Evolutionary conservation across 768 basidiomycete species (phyloP), one percentile per base, ranked within the genome.

Genomic region (Roridomyces roridus): DNA sequence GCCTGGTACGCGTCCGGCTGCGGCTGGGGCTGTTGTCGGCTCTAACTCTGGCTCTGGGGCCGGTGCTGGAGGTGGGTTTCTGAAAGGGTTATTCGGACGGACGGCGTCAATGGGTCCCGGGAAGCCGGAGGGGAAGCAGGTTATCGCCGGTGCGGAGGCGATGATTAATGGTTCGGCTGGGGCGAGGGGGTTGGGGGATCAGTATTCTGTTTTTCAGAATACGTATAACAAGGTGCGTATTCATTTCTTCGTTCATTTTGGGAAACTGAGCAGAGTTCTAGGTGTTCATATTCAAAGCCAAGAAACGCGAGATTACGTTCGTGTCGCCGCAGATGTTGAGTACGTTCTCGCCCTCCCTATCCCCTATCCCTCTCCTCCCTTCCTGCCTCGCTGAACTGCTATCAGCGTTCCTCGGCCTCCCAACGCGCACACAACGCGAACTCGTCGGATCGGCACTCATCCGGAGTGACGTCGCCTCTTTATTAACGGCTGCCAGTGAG

Each of bases 251-350:
- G 6, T 18, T 12, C 20, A 1, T 15, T 29, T 9, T 15, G n/a
- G 11, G 20, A 25, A 11, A 31, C 15, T 20, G 17, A 4, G n/a
- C n/a, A n/a, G 28, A 5, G 18, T 26, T 21, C 9, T 11, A 62
- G 60, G 41, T 62, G 29, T 12, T 62, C 20, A 51, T 62, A 29
- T 62, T 62, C 56, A 62, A 55, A 36, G 36, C 47, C 31, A 62
- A 58, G 35, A 62, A 62, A 37, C 55, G 60, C 40, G 60, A 57
- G 56, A 62, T 62, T n/a, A 62, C 60, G 7, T 62, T 62, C 29
- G 60, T 58, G 31, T 58, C 60, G 24, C 56, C 60, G 34, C 56
- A 55, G 35, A 62, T 62, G 60, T 53, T 62, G 9, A 29, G 60
- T 62, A 28, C 0, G 56, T 43, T 26, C 18, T 11, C 21, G 10